phyloP scores from a whole-genome alignment of 2,329 filamentous ascomycete genomes.

The Pseudocercospora crystallina region DNA sequence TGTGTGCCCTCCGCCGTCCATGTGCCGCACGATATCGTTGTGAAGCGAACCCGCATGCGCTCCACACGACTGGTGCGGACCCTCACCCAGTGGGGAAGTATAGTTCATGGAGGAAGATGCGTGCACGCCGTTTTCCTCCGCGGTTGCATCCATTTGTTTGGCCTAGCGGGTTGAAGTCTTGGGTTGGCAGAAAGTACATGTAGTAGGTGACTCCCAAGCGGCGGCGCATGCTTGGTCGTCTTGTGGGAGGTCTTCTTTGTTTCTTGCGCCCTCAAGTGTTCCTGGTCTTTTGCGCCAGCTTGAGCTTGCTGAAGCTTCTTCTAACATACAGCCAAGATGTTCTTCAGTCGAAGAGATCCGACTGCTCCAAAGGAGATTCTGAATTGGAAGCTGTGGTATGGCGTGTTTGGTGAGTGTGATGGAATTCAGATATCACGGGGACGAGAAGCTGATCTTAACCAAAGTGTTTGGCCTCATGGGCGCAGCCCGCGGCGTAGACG shows the following conservation, averaged over 20 bases:
- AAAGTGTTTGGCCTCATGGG: conserved; percentile 58
- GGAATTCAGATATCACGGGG: background rate
- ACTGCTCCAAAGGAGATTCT: conserved; percentile 68
- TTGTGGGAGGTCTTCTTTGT: background rate
- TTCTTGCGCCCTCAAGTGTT: background rate
- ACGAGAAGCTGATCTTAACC: conserved; percentile 1
- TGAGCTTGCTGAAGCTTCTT: conserved; percentile 12
- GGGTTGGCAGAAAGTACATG: no score
- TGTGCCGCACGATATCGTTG: conserved; percentile 4
- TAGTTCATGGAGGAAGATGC: background rate
- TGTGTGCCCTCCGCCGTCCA: background rate
- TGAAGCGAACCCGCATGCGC: conserved; percentile 7
- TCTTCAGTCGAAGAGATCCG: conserved; percentile 32
- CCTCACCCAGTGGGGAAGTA: background rate
- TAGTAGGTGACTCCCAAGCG: background rate
- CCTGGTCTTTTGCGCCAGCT: background rate
- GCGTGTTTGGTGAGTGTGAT: conserved; percentile 54
- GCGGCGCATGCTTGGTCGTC: conserved; percentile 5
- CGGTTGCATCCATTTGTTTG: background rate
- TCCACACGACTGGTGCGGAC: conserved; percentile 5
- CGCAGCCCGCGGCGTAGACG: conserved; percentile 75
- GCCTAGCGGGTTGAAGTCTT: no score
- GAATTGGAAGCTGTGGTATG: conserved; percentile 78
- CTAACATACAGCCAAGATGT: conserved; percentile 25
- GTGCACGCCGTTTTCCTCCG: conserved; percentile 4